A percentile compares a stretch with the other conserved stretches of the same genome.
phyloP scores from a whole-genome alignment of 2,329 filamentous ascomycete genomes.

The Whalleya microplaca region DNA sequence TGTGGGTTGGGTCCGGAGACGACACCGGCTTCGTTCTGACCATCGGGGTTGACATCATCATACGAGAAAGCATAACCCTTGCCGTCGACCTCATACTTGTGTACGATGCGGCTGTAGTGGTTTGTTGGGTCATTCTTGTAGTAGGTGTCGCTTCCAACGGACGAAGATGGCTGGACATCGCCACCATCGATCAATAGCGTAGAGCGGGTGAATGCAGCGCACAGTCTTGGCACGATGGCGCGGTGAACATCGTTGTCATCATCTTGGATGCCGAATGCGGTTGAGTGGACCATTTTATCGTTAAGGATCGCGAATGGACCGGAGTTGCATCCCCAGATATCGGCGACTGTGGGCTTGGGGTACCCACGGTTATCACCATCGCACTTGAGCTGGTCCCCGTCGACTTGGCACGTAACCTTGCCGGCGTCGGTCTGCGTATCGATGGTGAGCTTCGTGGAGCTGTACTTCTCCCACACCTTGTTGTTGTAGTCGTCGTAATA shows the following conservation, averaged over 20 bases:
- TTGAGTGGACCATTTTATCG: too few species aligned
- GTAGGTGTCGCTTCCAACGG: conserved; percentile 42
- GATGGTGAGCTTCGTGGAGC: conserved; percentile 43
- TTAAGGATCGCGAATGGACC: conserved; percentile 49
- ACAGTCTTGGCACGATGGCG: conserved; percentile 52
- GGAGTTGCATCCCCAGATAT: conserved; percentile 57
- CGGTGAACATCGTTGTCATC: conserved; percentile 46
- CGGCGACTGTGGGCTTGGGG: conserved; percentile 45
- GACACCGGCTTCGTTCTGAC: conserved; percentile 57
- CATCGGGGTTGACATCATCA: conserved; percentile 66
- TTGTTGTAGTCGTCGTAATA: conserved; percentile 53
- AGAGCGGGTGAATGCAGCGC: conserved; percentile 54
- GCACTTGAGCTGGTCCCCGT: conserved; percentile 43
- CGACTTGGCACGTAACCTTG: conserved; percentile 45
- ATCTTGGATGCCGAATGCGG: too few species aligned
- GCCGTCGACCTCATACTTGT: conserved; percentile 61
- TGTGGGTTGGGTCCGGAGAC: conserved; percentile 50
- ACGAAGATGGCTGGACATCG: conserved; percentile 48
- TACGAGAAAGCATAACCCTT: conserved; percentile 70
- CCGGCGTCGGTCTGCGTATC: conserved; percentile 47
- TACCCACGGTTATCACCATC: conserved; percentile 48
- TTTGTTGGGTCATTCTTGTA: conserved; percentile 50
- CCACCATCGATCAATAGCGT: conserved; percentile 52
- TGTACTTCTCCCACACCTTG: conserved; percentile 50
- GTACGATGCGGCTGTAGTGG: conserved; percentile 65